Base-by-base conservation (phyloP, 352 stramenopile genomes). In the Aphanomyces astaci region DNA sequence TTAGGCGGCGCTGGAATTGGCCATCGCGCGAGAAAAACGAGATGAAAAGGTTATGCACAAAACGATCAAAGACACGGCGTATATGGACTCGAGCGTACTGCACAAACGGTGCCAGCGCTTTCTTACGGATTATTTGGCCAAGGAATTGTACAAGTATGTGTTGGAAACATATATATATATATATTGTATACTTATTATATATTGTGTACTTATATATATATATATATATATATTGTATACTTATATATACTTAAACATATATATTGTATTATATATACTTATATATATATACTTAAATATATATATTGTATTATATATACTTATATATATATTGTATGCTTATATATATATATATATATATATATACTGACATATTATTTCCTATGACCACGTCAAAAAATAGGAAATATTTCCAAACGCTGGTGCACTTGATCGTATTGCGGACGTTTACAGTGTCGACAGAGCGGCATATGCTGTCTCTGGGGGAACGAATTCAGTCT, bases 71-170 rank as follows among this genome's bases (percentile, higher is more conserved):
- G 62, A 68, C 13, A 68, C 62, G n/a, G 24, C 39, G 19, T 68
- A 60, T 0, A 90, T 90, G 69, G 84, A 91, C 48, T 92, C 82
- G 0, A 74, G 77, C 31, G 81, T 92, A 0, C 71, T 92, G 0
- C 84, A 92, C 45, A 79, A 75, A 10, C 77, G 84, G 0, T 72
- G 82, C 0, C 84, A 92, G 71, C 76, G 78, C 0, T 92, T 92
- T 64, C 71, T 73, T 11, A 92, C 82, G 0, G 11, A 53, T 3
- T 92, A 90, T 48, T 52, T 91, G 13, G 71, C 79, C 1, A 79
- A 84, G 32, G 76, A 82, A 27, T 66, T 92, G 0, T 79, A 68
- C 62, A 46, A 19, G 62, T 68, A 53, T 24, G 56, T 22, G n/a
- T n/a, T n/a, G n/a, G n/a, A n/a, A n/a, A n/a, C n/a, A n/a, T n/a